Percentiles rank a stretch among this genome's conserved stretches.
Conservation (phyloP, 2,329 filamentous ascomycete species). For the Verticillium nonalfalfae region DNA sequence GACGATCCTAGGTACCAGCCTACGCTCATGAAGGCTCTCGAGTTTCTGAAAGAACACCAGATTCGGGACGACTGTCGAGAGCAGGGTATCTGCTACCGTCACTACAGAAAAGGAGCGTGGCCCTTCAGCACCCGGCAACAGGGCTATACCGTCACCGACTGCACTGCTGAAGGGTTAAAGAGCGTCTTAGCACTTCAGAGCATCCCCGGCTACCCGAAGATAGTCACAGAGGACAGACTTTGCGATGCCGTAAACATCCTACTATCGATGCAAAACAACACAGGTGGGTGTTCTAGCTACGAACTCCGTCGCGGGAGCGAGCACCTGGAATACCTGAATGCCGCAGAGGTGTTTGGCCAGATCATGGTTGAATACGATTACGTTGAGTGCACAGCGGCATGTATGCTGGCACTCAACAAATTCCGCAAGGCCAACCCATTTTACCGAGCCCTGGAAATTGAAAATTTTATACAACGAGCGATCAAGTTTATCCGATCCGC, state of each 20-base stretch:
- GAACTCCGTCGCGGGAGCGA: conserved; percentile 75
- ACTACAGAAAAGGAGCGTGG: conserved; percentile 90
- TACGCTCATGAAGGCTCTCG: conserved; percentile 76
- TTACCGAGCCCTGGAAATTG: conserved; percentile 73
- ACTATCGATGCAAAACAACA: conserved; percentile 81
- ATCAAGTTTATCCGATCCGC: conserved; percentile 76
- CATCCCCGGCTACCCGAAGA: conserved; percentile 63
- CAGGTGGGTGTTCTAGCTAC: conserved; percentile 85
- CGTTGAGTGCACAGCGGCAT: conserved; percentile 93
- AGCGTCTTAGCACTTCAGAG: conserved; percentile 79
- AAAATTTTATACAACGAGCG: conserved; percentile 63
- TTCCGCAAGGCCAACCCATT: conserved; percentile 78
- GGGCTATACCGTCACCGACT: conserved; percentile 94
- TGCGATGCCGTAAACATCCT: conserved; percentile 88
- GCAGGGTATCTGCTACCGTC: conserved; percentile 77
- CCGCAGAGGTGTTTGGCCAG: conserved; percentile 89
- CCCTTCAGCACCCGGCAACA: conserved; percentile 89
- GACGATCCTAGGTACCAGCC: conserved; percentile 69
- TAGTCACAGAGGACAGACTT: conserved; percentile 71
- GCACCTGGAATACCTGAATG: conserved; percentile 80
- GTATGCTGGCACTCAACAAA: conserved; percentile 77
- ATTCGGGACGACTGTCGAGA: conserved; percentile 77
- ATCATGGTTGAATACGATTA: conserved; percentile 99
- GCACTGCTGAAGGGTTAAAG: conserved; percentile 86
- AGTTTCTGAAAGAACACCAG: conserved; percentile 86